Evolutionary conservation across 2,329 filamentous ascomycete genomes (phyloP).

Genomic region (Aureobasidium sp.): DNA sequence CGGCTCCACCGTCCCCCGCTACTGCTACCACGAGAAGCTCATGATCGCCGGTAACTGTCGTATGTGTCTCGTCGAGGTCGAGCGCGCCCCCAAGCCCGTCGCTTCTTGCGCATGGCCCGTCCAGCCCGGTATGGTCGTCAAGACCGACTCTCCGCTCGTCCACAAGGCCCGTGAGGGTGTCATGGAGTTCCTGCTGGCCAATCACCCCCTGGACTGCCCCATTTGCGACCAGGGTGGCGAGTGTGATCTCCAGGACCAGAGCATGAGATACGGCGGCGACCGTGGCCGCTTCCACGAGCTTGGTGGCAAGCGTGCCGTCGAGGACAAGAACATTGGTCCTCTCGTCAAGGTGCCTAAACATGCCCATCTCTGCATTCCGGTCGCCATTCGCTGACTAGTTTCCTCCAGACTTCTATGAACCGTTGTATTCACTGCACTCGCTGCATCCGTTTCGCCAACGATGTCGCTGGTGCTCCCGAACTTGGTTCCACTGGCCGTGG

Average conservation of each 20-base stretch:
- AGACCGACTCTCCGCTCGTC: constrained; percentile 90
- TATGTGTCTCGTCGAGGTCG: no score
- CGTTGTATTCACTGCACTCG: constrained; percentile 98
- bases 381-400: background rate
- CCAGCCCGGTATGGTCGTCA: constrained; percentile 97
- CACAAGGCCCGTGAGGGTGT: constrained; percentile 98
- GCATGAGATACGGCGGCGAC: constrained; percentile 96
- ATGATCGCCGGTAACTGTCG: no score
- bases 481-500: constrained; percentile 90
- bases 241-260: constrained; percentile 98
- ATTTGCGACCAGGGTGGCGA: constrained; percentile 99
- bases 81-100: constrained; percentile 82
- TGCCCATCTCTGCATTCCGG: background rate
- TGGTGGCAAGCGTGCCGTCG: constrained; percentile 90
- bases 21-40: no score
- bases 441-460: constrained; percentile 96
- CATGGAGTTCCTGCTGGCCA: constrained; percentile 96
- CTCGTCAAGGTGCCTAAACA: constrained; percentile 60
- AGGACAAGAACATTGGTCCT: constrained; percentile 99
- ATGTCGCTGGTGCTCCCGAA: constrained; percentile 91
- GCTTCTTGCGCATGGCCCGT: constrained; percentile 99
- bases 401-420: constrained; percentile 86
- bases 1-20: no score
- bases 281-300: constrained; percentile 95
- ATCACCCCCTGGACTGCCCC: constrained; percentile 92